Base-by-base conservation (phyloP, 2,329 filamentous ascomycete species). In the Periconia sp. region DNA sequence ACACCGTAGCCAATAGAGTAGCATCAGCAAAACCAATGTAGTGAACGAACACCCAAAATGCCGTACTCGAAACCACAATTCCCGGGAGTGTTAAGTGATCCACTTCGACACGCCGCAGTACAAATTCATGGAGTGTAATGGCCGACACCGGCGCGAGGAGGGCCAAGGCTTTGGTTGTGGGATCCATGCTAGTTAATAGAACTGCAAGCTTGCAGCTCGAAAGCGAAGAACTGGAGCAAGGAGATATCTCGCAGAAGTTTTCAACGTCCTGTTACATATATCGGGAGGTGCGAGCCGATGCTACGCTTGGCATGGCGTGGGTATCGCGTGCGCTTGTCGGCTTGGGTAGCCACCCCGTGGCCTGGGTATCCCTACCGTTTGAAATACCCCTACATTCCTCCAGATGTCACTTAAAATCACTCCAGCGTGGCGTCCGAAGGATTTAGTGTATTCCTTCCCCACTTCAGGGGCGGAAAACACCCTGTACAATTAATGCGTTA, bases 11-110 rank as follows among this genome's bases (percentile, higher is more conserved):
- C 5, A 57, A 26, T 6, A 48, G 13, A 7, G 46, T 48, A 9
- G 50, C 52, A 22, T 43, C 11, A 13, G 41, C 13, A 15, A 54
- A 36, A 12, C 34, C 30, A n/a, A 25, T 36, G 22, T 39, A 48
- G 38, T 51, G 46, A 22, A 39, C 40, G 2, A 50, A 37, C 7
- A 40, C 17, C 39, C 46, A 47, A 29, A 54, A 59, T 8, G 33
- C 48, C 5, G 39, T 36, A 30, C 36, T 37, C 23, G 45, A 40
- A 13, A 46, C 21, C 12, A 19, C 22, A 18, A 38, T 25, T n/a
- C 36, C 17, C 13, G 35, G 38, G 12, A 46, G 21, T 1, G 40
- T 22, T 15, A 50, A 24, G 34, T 46, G 39, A 21, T 46, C 47
- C 3, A 46, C 32, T 29, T 50, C 43, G 13, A 46, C 36, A 9